Conservation (phyloP, 2,329 filamentous ascomycete genomes). For the Didymella pinodella region DNA sequence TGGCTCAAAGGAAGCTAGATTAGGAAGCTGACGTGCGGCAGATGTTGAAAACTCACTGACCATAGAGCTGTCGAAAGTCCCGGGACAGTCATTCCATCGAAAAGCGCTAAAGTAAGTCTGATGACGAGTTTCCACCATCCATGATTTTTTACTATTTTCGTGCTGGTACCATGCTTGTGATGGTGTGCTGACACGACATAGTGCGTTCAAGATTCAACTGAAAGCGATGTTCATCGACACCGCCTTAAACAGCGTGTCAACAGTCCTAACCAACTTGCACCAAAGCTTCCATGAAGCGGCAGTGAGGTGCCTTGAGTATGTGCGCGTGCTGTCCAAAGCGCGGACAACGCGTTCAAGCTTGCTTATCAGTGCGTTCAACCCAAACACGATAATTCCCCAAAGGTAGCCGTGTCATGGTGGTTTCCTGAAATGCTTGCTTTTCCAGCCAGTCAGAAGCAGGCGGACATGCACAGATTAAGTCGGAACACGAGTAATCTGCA, state of each 20-base stretch:
- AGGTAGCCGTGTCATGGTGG: slow-evolving; percentile 12
- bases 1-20: slow-evolving; percentile 2
- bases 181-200: slow-evolving; percentile 33
- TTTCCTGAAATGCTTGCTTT: slow-evolving; percentile 24
- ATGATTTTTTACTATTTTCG: not conserved
- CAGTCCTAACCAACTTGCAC: slow-evolving; percentile 77
- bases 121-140: not conserved
- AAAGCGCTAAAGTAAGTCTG: slow-evolving; percentile 72
- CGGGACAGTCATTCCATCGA: slow-evolving; percentile 79
- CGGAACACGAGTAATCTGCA: slow-evolving; percentile 23
- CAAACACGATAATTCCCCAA: slow-evolving; percentile 14
- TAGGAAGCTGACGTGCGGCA: slow-evolving; percentile 34
- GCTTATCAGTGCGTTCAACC: slow-evolving; percentile 62
- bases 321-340: slow-evolving; percentile 63
- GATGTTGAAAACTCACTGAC: slow-evolving; percentile 76
- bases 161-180: not conserved
- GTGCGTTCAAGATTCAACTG: slow-evolving; percentile 82
- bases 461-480: slow-evolving; percentile 24
- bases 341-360: slow-evolving; percentile 67
- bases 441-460: slow-evolving; percentile 21
- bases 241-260: slow-evolving; percentile 72
- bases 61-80: slow-evolving; percentile 74
- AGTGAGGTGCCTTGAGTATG: slow-evolving; percentile 72
- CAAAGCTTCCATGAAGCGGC: slow-evolving; percentile 80
- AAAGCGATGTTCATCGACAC: slow-evolving; percentile 86